These are phyloP conservation scores for Bodo saltans DNA, from an alignment of 78 protist species.

Conservation along the genomic window DNA sequence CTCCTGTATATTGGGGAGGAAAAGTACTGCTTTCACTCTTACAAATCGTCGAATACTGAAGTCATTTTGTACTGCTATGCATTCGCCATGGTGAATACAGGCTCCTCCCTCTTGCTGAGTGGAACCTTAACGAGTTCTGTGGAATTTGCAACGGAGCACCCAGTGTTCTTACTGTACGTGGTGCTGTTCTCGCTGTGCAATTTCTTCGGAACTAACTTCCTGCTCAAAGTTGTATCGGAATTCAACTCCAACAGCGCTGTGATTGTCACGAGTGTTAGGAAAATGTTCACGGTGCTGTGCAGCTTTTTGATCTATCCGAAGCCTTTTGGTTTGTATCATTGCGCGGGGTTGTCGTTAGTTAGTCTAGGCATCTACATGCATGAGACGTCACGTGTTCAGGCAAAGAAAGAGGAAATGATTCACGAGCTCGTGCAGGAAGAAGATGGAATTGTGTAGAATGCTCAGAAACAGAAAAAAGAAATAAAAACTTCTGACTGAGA, in stretches of 20 bases:
- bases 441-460: too few relatives aligned
- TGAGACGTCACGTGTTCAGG: too few relatives aligned
- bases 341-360: not conserved
- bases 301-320: not conserved
- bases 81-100: not conserved
- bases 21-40: not conserved
- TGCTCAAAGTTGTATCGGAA: constrained; percentile 6
- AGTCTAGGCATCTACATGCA: not conserved
- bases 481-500: too few relatives aligned
- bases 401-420: too few relatives aligned
- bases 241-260: constrained; percentile 18
- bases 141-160: not conserved
- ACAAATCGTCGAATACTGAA: not conserved
- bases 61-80: not conserved
- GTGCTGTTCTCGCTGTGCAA: not conserved
- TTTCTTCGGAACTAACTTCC: not conserved
- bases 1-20: not conserved
- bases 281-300: not conserved
- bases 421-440: too few relatives aligned
- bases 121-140: not conserved
- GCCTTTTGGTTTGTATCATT: not conserved
- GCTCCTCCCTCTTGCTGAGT: not conserved
- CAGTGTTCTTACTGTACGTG: not conserved
- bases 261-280: not conserved
- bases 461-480: too few relatives aligned